Evolutionary conservation across 768 basidiomycete species (phyloP).

Genomic region (Leucocoprinus birnbaumii): DNA sequence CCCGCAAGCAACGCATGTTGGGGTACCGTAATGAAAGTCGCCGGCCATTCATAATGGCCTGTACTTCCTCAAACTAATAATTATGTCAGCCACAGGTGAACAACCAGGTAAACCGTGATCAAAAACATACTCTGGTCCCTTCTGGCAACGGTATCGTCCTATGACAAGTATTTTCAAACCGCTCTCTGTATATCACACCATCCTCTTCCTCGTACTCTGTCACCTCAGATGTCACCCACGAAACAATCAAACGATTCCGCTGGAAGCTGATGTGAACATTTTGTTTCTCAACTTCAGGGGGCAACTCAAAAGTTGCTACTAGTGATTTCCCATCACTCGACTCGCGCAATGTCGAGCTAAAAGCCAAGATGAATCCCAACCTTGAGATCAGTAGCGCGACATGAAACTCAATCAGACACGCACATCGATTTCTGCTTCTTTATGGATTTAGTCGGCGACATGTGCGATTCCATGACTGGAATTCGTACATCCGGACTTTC

Average conservation of each 20-base stretch:
- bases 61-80: constrained; percentile 69
- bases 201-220: constrained; percentile 62
- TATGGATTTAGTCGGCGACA: constrained; percentile 38
- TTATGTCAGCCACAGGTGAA: background rate
- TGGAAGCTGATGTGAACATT: constrained; percentile 78
- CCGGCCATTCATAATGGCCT: constrained; percentile 60
- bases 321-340: constrained; percentile 69
- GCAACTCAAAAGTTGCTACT: constrained; percentile 69
- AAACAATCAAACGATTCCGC: constrained; percentile 56
- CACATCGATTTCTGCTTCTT: constrained; percentile 68
- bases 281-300: constrained; percentile 63
- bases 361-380: background rate
- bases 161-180: constrained; percentile 59
- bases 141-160: constrained; percentile 72
- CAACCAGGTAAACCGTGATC: background rate
- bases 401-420: constrained; percentile 17
- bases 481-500: constrained; percentile 34
- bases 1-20: constrained; percentile 46
- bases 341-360: constrained; percentile 67
- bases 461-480: constrained; percentile 35
- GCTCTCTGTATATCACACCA: constrained; percentile 58
- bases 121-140: constrained; percentile 57
- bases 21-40: constrained; percentile 66
- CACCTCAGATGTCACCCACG: constrained; percentile 61
- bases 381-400: background rate